phyloP scores from a whole-genome alignment of 1,284 basidiomycete species.

The Ganoderma sinense region DNA sequence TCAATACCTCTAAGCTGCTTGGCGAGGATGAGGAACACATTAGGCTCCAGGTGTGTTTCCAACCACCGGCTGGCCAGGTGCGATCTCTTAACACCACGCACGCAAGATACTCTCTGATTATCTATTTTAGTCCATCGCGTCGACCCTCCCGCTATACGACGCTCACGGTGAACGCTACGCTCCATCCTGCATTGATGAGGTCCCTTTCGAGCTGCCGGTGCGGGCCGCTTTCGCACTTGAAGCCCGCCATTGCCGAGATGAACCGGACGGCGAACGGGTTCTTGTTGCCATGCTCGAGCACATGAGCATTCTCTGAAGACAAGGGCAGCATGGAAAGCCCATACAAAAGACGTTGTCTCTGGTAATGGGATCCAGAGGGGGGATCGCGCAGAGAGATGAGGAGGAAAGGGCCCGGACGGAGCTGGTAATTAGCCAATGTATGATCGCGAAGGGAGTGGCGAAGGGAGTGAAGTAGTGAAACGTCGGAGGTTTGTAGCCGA shows the following conservation, averaged over 20 bases:
- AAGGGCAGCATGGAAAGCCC: too few species aligned
- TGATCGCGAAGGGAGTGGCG: too few species aligned
- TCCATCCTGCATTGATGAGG: background rate
- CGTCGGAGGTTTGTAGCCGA: too few species aligned
- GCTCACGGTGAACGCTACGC: background rate
- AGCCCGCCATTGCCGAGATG: background rate
- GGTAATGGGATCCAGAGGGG: too few species aligned
- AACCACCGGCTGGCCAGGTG: background rate
- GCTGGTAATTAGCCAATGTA: too few species aligned
- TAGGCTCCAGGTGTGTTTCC: background rate
- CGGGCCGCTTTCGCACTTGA: background rate
- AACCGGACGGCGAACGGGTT: background rate
- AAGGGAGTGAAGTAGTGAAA: too few species aligned
- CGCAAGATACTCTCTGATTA: background rate
- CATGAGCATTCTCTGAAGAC: background rate
- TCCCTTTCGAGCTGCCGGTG: background rate
- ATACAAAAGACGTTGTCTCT: too few species aligned
- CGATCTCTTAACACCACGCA: background rate
- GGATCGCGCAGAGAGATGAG: too few species aligned
- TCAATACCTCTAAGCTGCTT: background rate
- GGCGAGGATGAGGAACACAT: background rate
- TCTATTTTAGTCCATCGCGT: background rate
- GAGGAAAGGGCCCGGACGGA: too few species aligned
- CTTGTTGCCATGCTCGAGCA: background rate
- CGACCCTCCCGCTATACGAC: background rate